phyloP scores from a whole-genome alignment of 352 stramenopile species.

The Pythium plurisporium region DNA sequence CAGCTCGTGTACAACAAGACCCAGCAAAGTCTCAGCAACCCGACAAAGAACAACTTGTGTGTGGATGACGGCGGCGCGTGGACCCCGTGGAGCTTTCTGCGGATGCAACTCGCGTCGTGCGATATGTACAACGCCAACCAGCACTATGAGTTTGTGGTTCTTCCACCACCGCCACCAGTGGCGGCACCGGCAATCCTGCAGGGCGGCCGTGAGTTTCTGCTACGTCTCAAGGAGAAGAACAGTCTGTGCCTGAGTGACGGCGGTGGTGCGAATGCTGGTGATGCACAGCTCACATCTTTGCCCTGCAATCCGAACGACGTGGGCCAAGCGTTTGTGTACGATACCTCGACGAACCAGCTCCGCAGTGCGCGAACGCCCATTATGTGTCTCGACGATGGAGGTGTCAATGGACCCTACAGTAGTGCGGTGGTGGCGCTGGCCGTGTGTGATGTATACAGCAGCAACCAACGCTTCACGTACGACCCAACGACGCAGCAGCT shows the following conservation, averaged over 20 bases:
- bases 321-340: constrained; percentile 23
- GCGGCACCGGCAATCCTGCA: background rate
- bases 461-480: background rate
- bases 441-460: background rate
- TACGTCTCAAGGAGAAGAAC: constrained; percentile 1
- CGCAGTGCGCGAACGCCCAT: constrained; percentile 1
- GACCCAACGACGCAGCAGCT: background rate
- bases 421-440: background rate
- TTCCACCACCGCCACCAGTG: background rate
- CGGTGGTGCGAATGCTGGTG: constrained; percentile 1
- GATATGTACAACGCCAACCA: constrained; percentile 5
- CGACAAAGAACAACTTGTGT: constrained; percentile 3
- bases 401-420: background rate
- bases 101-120: background rate
- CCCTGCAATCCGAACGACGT: constrained; percentile 15
- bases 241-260: constrained; percentile 24
- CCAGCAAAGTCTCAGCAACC: background rate
- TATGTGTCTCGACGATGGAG: constrained; percentile 31
- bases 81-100: background rate
- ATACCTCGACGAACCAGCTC: constrained; percentile 3
- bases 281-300: background rate
- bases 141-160: background rate
- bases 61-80: constrained; percentile 5
- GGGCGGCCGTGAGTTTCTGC: constrained; percentile 1
- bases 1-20: background rate